These are phyloP conservation scores for Ehretia macrophylla DNA, from an alignment of 257 asterid species.

Conservation along the genomic window DNA sequence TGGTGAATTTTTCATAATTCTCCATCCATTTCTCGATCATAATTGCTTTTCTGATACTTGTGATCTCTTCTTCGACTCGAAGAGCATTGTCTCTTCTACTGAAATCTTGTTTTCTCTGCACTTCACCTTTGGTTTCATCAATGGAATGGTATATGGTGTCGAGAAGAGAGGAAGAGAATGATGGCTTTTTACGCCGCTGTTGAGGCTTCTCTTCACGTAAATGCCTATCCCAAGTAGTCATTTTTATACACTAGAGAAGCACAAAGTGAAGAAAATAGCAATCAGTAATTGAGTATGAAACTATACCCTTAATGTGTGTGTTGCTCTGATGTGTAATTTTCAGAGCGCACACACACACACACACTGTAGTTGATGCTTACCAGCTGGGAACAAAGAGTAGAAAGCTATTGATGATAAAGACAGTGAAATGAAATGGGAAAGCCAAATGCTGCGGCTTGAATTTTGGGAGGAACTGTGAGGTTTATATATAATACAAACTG, in stretches of 20 bases:
- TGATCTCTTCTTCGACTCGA: slow-evolving; percentile 46
- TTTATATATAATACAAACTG: no score
- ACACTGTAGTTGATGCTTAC: slow-evolving; percentile 13
- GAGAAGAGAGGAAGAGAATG: slow-evolving; percentile 78
- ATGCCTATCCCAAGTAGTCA: slow-evolving; percentile 24
- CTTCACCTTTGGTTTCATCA: slow-evolving; percentile 41
- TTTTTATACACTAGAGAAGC: background rate
- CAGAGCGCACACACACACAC: background rate
- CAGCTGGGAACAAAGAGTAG: slow-evolving; percentile 12
- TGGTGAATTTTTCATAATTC: slow-evolving; percentile 16
- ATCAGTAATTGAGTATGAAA: no score
- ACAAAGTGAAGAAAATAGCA: background rate
- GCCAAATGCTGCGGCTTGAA: slow-evolving; percentile 55
- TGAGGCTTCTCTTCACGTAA: slow-evolving; percentile 19
- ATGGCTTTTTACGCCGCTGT: slow-evolving; percentile 50
- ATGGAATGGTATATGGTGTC: slow-evolving; percentile 77
- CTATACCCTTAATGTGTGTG: no score
- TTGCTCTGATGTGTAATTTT: no score
- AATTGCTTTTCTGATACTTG: slow-evolving; percentile 69
- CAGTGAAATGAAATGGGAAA: slow-evolving; percentile 21
- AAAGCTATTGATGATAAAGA: slow-evolving; percentile 13
- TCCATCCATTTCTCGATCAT: slow-evolving; percentile 81
- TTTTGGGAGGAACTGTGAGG: slow-evolving; percentile 23
- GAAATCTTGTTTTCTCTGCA: background rate
- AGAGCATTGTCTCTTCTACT: slow-evolving; percentile 23